Evolutionary conservation across 345 rosid genomes (phyloP), one percentile per base, ranked within the genome.

Genomic region (Eucalyptus sideroxylon): DNA sequence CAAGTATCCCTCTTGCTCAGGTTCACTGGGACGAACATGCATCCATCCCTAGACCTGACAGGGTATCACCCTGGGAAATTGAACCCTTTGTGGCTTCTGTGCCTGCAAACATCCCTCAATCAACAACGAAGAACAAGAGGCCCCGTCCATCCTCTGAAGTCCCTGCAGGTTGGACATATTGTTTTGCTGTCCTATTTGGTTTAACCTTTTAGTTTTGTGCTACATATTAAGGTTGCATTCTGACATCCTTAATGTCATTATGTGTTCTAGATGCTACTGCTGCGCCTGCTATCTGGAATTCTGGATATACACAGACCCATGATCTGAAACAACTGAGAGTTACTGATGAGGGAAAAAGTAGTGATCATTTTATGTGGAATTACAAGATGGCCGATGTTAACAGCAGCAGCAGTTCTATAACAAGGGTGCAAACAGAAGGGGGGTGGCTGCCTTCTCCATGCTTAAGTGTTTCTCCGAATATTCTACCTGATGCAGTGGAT

Each of bases 11-110:
- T 62, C 87, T 30, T 88, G 47, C 88, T 50, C 91, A 98, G 99
- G 95, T 97, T 89, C 98, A 96, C 86, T 98, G 99, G 99, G 99
- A 98, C 92, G 99, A 97, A 91, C 95, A 96, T 89, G 96, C 99
- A 86, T 93, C 95, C 17, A 92, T 97, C 88, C 90, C 90, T 89
- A 95, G 99, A 92, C 99, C 98, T 16, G 95, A 95, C 40, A 94
- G 95, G 93, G 98, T 98, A 94, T 98, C 99, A 44, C 95, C 98
- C 67, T 98, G 99, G 99, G 99, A 98, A 89, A 93, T 97, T 47
- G 98, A 98, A 89, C 97, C 98, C 14, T 95, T 93, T 88, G 90
- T 91, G 65, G 90, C 95, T 87, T 94, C 97, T 40, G 93, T 91
- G 89, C 89, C 93, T 11, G 62, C 93, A 49, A 93, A 91, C 91